Percentiles rank a stretch among this genome's conserved stretches.
Conservation (phyloP, 2,329 filamentous ascomycete genomes). For the Metarhizium album region DNA sequence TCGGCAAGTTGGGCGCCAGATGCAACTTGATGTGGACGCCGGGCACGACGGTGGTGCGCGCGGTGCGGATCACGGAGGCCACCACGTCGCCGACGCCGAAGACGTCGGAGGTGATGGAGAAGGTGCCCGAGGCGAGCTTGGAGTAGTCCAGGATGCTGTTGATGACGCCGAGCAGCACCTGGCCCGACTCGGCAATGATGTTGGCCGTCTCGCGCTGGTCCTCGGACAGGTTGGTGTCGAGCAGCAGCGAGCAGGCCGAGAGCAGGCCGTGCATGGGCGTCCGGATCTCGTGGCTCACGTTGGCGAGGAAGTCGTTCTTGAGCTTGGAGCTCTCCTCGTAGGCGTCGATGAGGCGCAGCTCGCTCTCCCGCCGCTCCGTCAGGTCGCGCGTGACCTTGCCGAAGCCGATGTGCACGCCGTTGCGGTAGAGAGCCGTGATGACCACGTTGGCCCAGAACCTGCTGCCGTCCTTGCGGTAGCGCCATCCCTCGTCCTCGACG, state of each 20-base stretch:
- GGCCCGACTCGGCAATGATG: conserved; percentile 49
- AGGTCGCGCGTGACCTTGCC: conserved; percentile 49
- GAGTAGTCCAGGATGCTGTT: conserved; percentile 59
- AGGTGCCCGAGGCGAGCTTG: conserved; percentile 48
- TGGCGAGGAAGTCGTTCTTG: conserved; percentile 50
- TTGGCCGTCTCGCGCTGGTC: conserved; percentile 45
- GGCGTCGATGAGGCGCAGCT: conserved; percentile 42
- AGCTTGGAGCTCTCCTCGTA: conserved; percentile 53
- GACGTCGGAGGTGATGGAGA: conserved; percentile 43
- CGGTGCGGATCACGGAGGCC: conserved; percentile 38
- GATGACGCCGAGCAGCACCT: conserved; percentile 48
- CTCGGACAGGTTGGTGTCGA: conserved; percentile 39
- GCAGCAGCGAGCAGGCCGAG: conserved; percentile 45
- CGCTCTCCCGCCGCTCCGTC: conserved; percentile 43
- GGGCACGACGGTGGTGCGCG: conserved; percentile 33
- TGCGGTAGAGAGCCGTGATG: conserved; percentile 44
- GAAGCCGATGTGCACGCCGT: conserved; percentile 42
- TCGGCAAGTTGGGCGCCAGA: conserved; percentile 36
- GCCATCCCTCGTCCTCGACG: conserved; percentile 50
- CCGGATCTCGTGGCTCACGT: conserved; percentile 54
- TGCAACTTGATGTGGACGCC: conserved; percentile 33
- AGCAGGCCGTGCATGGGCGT: conserved; percentile 56
- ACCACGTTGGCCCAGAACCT: conserved; percentile 51
- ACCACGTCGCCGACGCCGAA: conserved; percentile 36
- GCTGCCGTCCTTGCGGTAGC: conserved; percentile 45